These are phyloP conservation scores for Nakazawaea molendinolei DNA, from an alignment of 805 yeast genomes.

Conservation along the genomic window DNA sequence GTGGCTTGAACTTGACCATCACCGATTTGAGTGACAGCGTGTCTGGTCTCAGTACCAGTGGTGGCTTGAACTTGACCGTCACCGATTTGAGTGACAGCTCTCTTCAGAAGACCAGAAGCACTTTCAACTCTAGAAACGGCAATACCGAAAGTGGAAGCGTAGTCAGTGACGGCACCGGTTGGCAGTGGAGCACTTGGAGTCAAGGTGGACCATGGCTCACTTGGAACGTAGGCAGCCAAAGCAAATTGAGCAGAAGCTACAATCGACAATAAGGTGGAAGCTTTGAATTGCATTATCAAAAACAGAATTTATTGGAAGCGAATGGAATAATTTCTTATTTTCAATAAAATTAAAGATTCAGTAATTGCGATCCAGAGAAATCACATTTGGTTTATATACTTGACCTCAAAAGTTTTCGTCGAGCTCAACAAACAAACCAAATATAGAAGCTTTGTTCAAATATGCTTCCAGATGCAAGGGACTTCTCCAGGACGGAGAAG, in stretches of 20 bases:
- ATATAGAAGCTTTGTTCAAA: too few relatives aligned
- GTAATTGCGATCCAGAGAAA: too few relatives aligned
- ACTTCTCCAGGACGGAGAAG: too few relatives aligned
- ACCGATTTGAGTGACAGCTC: constrained; percentile 33
- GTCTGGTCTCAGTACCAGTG: constrained; percentile 25
- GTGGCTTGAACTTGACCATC: constrained; percentile 39
- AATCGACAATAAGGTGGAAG: constrained; percentile 23
- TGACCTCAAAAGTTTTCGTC: too few relatives aligned
- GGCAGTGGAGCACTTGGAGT: constrained; percentile 50
- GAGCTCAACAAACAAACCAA: too few relatives aligned
- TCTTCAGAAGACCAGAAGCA: constrained; percentile 23
- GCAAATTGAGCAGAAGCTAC: constrained; percentile 36
- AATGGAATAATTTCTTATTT: constrained; percentile 1
- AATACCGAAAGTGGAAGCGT: constrained; percentile 56
- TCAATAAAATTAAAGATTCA: too few relatives aligned
- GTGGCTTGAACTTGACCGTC: constrained; percentile 43
- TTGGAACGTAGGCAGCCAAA: constrained; percentile 46
- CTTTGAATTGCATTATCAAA: constrained; percentile 6
- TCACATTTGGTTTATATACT: too few relatives aligned
- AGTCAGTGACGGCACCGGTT: constrained; percentile 49
- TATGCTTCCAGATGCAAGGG: too few relatives aligned
- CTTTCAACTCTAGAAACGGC: constrained; percentile 19
- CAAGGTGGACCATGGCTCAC: constrained; percentile 60
- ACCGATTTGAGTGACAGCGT: constrained; percentile 37
- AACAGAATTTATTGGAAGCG: neutral